These are phyloP conservation scores for Starmerella bacillaris DNA, from an alignment of 805 yeast species.

Conservation along the genomic window DNA sequence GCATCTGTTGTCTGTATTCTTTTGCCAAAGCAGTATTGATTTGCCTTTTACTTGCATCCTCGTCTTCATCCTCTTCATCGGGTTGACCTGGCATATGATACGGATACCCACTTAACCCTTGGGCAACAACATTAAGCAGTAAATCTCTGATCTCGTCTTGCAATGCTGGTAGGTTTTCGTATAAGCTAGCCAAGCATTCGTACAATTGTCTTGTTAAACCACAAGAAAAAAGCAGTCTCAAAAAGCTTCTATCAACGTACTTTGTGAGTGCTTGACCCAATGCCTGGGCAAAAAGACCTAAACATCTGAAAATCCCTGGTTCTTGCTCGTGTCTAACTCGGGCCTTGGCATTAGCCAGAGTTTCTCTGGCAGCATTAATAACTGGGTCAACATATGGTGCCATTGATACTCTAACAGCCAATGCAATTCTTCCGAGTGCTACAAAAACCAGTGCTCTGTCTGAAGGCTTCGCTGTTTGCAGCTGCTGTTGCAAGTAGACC, in stretches of 20 bases:
- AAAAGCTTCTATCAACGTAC: slow-evolving; percentile 61
- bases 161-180: slow-evolving; percentile 60
- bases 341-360: slow-evolving; percentile 39
- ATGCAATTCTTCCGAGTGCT: slow-evolving; percentile 71
- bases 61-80: slow-evolving; percentile 10
- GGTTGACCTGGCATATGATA: slow-evolving; percentile 82
- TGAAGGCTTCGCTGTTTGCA: slow-evolving; percentile 41
- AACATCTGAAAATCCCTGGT: slow-evolving; percentile 72
- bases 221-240: slow-evolving; percentile 63
- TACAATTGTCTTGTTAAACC: slow-evolving; percentile 73
- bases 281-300: slow-evolving; percentile 69
- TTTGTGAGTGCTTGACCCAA: slow-evolving; percentile 89
- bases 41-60: not conserved
- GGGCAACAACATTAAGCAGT: slow-evolving; percentile 51
- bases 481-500: slow-evolving; percentile 55
- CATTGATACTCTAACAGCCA: slow-evolving; percentile 61
- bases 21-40: slow-evolving; percentile 32
- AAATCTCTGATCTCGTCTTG: slow-evolving; percentile 55
- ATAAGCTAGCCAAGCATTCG: slow-evolving; percentile 49
- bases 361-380: slow-evolving; percentile 67
- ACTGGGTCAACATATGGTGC: slow-evolving; percentile 77
- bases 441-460: slow-evolving; percentile 62
- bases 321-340: slow-evolving; percentile 53
- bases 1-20: slow-evolving; percentile 58
- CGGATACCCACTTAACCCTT: slow-evolving; percentile 60